Percentiles rank a stretch among this genome's conserved stretches.
Evolutionary conservation across 441 rosid genomes (phyloP).

Genomic region (Flueggea neowawraea): DNA sequence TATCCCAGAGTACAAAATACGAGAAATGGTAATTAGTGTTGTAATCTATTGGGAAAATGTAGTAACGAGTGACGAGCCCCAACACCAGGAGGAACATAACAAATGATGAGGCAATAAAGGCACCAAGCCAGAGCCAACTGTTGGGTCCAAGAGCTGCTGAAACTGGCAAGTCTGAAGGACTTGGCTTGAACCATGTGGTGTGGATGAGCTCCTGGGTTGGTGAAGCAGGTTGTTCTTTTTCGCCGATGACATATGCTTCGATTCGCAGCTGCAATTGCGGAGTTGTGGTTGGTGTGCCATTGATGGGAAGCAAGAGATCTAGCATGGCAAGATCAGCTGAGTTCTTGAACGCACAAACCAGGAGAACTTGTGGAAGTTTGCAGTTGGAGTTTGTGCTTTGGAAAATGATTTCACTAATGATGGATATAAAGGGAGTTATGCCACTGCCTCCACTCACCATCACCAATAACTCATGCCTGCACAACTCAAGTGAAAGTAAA

Average conservation of each 20-base stretch:
- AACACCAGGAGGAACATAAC: conserved; percentile 47
- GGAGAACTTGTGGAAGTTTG: conserved; percentile 44
- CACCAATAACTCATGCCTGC: conserved; percentile 63
- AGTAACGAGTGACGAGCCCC: conserved; percentile 50
- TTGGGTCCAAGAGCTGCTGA: conserved; percentile 56
- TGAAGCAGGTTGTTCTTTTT: conserved; percentile 22
- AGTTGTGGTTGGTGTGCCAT: conserved; percentile 26
- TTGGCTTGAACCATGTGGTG: conserved; percentile 58
- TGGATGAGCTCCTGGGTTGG: conserved; percentile 20
- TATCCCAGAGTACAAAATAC: conserved; percentile 31
- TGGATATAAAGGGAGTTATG: conserved; percentile 73
- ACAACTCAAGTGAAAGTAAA: not conserved
- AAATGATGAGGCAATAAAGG: conserved; percentile 62
- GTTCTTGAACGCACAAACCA: conserved; percentile 65
- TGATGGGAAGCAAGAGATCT: conserved; percentile 61
- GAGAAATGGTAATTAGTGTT: conserved; percentile 13
- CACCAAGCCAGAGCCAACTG: conserved; percentile 75
- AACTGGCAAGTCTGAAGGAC: conserved; percentile 45
- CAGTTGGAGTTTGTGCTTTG: conserved; percentile 28
- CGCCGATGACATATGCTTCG: conserved; percentile 73
- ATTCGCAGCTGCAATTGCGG: conserved; percentile 48
- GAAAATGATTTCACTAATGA: conserved; percentile 60
- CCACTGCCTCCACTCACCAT: conserved; percentile 95
- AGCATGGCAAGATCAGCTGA: conserved; percentile 67
- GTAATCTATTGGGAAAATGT: conserved; percentile 54